These are phyloP conservation scores for Durio zibethinus DNA, from an alignment of 345 rosid species.

Conservation along the genomic window DNA sequence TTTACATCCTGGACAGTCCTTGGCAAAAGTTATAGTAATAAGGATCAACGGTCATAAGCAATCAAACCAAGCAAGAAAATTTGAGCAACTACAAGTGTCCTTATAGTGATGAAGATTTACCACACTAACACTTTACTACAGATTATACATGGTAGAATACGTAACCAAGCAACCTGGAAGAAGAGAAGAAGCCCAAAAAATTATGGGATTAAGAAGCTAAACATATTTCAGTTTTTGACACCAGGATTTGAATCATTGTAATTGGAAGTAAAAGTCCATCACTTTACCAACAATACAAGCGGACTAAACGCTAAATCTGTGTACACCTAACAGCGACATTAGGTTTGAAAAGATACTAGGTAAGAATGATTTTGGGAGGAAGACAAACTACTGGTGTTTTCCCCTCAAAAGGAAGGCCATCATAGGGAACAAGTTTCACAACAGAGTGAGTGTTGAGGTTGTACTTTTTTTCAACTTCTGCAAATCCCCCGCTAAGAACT, in stretches of 20 bases:
- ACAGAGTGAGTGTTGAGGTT: slow-evolving; percentile 31
- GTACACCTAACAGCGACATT: slow-evolving; percentile 23
- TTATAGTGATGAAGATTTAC: not conserved
- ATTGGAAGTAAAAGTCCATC: too few species aligned
- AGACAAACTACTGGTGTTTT: slow-evolving; percentile 21
- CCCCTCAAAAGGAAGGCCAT: slow-evolving; percentile 15
- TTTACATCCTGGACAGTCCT: too few species aligned
- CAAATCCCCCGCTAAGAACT: slow-evolving; percentile 42
- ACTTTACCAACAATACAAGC: too few species aligned
- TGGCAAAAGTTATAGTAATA: not conserved
- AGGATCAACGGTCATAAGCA: not conserved
- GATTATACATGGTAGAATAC: slow-evolving; percentile 16
- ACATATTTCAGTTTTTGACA: too few species aligned
- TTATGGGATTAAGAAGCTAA: slow-evolving; percentile 24
- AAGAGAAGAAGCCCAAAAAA: slow-evolving; percentile 19
- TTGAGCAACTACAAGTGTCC: not conserved
- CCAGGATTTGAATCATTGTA: too few species aligned
- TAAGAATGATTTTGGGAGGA: slow-evolving; percentile 31
- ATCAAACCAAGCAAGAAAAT: not conserved
- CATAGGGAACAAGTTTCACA: slow-evolving; percentile 39
- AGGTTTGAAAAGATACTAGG: slow-evolving; percentile 15
- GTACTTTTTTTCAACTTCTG: slow-evolving; percentile 36
- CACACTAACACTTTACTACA: slow-evolving; percentile 4
- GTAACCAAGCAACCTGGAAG: slow-evolving; percentile 18
- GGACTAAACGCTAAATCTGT: slow-evolving; percentile 19